Evolutionary conservation across 371 early-diverging fungal species (phyloP).

Genomic region (Batkoa obscura): DNA sequence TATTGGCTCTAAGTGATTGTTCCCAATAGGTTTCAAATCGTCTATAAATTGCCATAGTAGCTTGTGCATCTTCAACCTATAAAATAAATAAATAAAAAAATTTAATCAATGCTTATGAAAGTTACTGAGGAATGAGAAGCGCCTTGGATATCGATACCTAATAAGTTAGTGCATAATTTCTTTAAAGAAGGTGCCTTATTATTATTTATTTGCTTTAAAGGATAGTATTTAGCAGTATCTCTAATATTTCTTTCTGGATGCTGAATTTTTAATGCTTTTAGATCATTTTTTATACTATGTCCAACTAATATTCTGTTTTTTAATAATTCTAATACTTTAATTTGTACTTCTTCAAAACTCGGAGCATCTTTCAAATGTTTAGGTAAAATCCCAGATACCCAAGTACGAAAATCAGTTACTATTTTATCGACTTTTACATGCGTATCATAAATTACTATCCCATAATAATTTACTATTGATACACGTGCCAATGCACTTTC

Average conservation of each 20-base stretch:
- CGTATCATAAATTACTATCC: conserved; percentile 64
- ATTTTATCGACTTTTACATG: conserved; percentile 62
- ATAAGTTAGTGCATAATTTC: conserved; percentile 29
- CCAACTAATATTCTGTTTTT: conserved; percentile 76
- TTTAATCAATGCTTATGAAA: background rate
- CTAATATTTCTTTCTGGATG: too few species aligned
- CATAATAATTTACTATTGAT: conserved; percentile 81
- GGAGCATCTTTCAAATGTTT: conserved; percentile 31
- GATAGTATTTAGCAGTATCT: too few species aligned
- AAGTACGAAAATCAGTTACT: conserved; percentile 86
- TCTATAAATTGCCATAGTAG: conserved; percentile 73
- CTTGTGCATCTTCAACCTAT: conserved; percentile 71
- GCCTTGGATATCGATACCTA: conserved; percentile 63
- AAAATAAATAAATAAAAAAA: background rate
- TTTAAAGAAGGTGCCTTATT: too few species aligned
- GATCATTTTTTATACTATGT: conserved; percentile 78
- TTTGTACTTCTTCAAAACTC: conserved; percentile 54
- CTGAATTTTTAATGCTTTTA: conserved; percentile 16
- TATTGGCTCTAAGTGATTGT: too few species aligned
- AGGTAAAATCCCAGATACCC: conserved; percentile 81
- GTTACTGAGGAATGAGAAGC: conserved; percentile 73
- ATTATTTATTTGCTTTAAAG: too few species aligned
- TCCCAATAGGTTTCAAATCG: too few species aligned
- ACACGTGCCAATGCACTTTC: conserved; percentile 78
- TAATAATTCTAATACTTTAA: conserved; percentile 51